Conservation (phyloP, 495 filamentous ascomycete species). For the Daldinia grandis region DNA sequence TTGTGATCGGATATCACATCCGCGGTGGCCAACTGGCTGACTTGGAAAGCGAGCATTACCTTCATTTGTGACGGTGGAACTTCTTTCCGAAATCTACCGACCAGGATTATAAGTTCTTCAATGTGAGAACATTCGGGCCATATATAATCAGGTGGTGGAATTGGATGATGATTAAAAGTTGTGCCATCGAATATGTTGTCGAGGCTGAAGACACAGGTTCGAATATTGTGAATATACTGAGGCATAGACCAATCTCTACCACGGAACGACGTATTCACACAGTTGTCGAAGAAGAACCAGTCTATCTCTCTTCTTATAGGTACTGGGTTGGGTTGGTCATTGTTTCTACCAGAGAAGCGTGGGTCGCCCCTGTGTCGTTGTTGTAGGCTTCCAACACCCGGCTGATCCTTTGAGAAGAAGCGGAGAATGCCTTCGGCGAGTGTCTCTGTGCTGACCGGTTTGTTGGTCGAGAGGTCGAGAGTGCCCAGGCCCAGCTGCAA, state of each 20-base stretch:
- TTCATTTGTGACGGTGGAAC: constrained; percentile 19
- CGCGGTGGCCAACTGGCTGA: neutral
- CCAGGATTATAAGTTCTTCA: constrained; percentile 26
- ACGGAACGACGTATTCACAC: neutral
- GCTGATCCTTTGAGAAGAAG: neutral
- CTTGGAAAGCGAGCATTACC: neutral
- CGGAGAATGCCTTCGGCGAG: neutral
- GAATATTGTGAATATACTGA: neutral
- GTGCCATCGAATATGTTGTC: constrained; percentile 9
- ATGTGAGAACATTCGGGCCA: neutral
- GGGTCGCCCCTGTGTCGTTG: neutral
- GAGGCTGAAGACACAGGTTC: constrained; percentile 14
- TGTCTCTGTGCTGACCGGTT: neutral
- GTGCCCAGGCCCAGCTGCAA: constrained; percentile 9
- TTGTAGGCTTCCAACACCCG: neutral
- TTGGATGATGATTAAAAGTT: fast-evolving
- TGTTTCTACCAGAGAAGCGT: neutral
- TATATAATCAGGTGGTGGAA: neutral
- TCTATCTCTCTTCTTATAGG: constrained; percentile 5
- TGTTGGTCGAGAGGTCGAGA: neutral
- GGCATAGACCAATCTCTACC: neutral
- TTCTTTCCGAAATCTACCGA: constrained; percentile 12
- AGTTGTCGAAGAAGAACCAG: constrained; percentile 29
- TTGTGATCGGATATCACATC: neutral
- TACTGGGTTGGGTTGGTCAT: neutral